Base-by-base conservation (phyloP, 1,284 basidiomycete species). In the Rhodotorula sp. region DNA sequence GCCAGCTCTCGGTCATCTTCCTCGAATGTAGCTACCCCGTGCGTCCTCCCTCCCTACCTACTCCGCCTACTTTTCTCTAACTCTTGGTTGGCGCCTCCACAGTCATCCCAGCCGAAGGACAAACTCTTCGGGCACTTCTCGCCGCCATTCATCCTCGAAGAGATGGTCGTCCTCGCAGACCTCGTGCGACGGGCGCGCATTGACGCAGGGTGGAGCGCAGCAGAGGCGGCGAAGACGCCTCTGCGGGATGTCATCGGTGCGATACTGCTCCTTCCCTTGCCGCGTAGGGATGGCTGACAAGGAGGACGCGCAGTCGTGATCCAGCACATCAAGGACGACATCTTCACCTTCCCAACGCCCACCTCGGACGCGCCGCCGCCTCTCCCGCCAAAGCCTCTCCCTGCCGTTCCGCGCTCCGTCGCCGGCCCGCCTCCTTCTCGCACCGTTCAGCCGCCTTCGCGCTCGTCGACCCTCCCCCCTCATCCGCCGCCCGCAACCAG, bases 21-120 rank as follows among this genome's bases (percentile, higher is more conserved):
- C 89, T 94, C 79, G 91, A 94, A 81, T 92, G 91, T 79, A 92
- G 90, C 4, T 93, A 88, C 84, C 87, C 88, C 1, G 77, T 79
- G 13, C 29, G 69, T 41, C 12, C 34, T 17, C 6, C 34, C 15
- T 21, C 27, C 19, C 57, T 13, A 15, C 34, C 22, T 6, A 25
- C 25, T 27, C 25, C 17, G 1, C 27, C 25, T 37, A 32, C 21
- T 10, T 25, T 7, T 2, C 2, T 22, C 27, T 55, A 13, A 17
- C 19, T 17, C 13, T 19, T 0, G 8, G 39, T 17, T 37, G 17
- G 29, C 22, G n/a, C 27, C 13, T 29, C 22, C n/a, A 22, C 63
- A 79, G 25, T 84, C 85, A 3, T 88, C 87, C 0, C 84, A 91
- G 65, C 81, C 84, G 17, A 85, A 87, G 72, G 84, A 86, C 51